Conservation (phyloP, 192 early-diverging fungal species). For the Hyaloraphidium curvatum region DNA sequence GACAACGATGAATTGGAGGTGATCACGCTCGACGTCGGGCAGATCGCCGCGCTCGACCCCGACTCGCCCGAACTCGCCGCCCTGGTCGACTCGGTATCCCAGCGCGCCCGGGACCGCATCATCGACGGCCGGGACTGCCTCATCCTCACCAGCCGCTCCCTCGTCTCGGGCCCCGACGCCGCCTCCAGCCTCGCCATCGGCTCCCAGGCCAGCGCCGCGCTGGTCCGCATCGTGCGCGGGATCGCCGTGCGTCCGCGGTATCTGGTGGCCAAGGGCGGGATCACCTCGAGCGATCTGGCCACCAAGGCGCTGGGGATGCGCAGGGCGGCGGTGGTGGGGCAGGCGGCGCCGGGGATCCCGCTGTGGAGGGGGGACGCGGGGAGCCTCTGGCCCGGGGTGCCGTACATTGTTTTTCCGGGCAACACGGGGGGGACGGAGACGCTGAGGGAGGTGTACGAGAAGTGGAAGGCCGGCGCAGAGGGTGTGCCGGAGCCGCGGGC, state of each 20-base stretch:
- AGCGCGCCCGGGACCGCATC: no score
- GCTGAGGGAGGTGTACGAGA: background rate
- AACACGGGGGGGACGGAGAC: background rate
- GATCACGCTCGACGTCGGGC: no score
- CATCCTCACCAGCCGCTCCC: background rate
- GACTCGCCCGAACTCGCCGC: no score
- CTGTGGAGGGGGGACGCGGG: background rate
- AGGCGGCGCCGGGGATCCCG: background rate
- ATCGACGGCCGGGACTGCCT: no score
- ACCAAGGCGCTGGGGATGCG: background rate
- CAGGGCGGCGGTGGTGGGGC: background rate
- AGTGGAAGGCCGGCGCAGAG: background rate
- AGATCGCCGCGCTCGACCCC: no score
- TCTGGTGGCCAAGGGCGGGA: background rate
- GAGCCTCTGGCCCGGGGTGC: background rate
- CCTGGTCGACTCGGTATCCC: no score
- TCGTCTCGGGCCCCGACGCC: background rate
- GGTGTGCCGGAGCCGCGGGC: no score
- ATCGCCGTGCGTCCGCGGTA: background rate
- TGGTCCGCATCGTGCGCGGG: background rate
- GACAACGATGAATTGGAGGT: no score
- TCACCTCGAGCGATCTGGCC: background rate
- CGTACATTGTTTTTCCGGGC: background rate
- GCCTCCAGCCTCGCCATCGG: background rate
- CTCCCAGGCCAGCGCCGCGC: background rate